These are phyloP conservation scores for Neopestalotiopsis sp. DNA, from an alignment of 2,329 filamentous ascomycete genomes.

Conservation along the genomic window DNA sequence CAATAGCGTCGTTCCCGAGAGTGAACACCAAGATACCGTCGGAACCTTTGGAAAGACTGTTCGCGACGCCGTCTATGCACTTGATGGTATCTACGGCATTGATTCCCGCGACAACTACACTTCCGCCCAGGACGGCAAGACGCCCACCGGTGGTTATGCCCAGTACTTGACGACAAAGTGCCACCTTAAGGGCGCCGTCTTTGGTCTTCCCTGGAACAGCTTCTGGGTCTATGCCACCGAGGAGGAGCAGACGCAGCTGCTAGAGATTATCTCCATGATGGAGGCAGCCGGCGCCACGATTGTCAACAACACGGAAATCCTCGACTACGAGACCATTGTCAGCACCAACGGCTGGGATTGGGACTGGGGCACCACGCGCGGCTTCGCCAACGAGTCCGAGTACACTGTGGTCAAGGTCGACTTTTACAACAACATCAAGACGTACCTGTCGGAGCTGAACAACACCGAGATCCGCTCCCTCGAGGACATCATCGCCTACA, in stretches of 20 bases:
- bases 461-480: conserved; percentile 65
- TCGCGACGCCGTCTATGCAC: conserved; percentile 67
- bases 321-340: conserved; percentile 65
- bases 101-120: conserved; percentile 72
- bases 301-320: conserved; percentile 73
- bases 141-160: conserved; percentile 60
- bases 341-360: conserved; percentile 75
- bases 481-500: conserved; percentile 70
- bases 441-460: conserved; percentile 48
- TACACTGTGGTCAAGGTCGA: conserved; percentile 15
- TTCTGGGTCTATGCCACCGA: conserved; percentile 69
- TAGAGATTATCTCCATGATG: conserved; percentile 55
- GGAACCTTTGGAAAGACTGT: conserved; percentile 72
- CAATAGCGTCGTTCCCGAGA: conserved; percentile 64
- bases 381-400: conserved; percentile 4
- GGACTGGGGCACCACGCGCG: conserved; percentile 62
- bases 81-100: conserved; percentile 71
- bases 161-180: conserved; percentile 59
- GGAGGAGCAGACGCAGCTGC: conserved; percentile 50
- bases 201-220: conserved; percentile 74
- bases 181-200: conserved; percentile 64
- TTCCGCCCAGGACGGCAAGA: conserved; percentile 56
- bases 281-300: conserved; percentile 67
- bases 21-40: conserved; percentile 70
- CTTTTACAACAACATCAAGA: conserved; percentile 15